A percentile compares a stretch with the other conserved stretches of the same genome.
Conservation (phyloP, 2,329 filamentous ascomycete species). For the Ophiocordyceps camponoti-saundersi region DNA sequence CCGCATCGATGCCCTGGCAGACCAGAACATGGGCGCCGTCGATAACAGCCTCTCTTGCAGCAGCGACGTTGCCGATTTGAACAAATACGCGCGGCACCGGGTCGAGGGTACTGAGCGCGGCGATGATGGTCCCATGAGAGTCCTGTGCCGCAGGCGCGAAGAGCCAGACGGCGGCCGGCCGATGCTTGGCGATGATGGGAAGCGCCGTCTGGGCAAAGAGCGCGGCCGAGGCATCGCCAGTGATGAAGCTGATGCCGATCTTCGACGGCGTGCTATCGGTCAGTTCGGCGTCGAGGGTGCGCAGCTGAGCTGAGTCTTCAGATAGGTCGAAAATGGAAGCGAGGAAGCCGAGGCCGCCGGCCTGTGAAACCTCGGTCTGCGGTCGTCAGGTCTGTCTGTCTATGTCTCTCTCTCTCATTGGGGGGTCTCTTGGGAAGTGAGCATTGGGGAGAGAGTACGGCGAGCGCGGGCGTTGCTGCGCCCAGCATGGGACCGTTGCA, state of each 20-base stretch:
- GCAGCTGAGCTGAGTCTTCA: conserved; percentile 13
- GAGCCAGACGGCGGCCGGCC: conserved; percentile 46
- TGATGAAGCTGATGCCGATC: conserved; percentile 39
- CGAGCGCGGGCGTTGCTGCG: not conserved
- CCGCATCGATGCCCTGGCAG: conserved; percentile 46
- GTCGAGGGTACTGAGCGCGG: conserved; percentile 12
- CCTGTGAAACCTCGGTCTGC: not conserved
- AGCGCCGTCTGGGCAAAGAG: conserved; percentile 25
- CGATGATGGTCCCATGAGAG: conserved; percentile 19
- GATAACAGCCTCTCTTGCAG: conserved; percentile 30
- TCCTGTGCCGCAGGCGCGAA: conserved; percentile 37
- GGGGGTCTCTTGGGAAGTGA: not conserved
- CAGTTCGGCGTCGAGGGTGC: conserved; percentile 15
- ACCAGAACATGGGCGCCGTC: conserved; percentile 40
- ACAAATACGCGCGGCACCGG: conserved; percentile 32
- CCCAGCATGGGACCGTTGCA: not conserved
- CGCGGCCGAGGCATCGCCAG: conserved; percentile 26
- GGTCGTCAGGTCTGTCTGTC: not conserved
- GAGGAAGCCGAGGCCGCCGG: conserved; percentile 13
- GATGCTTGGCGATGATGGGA: conserved; percentile 32
- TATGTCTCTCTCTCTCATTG: not conserved
- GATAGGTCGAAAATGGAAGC: conserved; percentile 13
- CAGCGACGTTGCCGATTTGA: conserved; percentile 41
- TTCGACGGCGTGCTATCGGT: conserved; percentile 29
- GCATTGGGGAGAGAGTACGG: not conserved